These are phyloP conservation scores for Balamuthia mandrillaris DNA, from an alignment of 208 protist genomes.

Conservation along the genomic window DNA sequence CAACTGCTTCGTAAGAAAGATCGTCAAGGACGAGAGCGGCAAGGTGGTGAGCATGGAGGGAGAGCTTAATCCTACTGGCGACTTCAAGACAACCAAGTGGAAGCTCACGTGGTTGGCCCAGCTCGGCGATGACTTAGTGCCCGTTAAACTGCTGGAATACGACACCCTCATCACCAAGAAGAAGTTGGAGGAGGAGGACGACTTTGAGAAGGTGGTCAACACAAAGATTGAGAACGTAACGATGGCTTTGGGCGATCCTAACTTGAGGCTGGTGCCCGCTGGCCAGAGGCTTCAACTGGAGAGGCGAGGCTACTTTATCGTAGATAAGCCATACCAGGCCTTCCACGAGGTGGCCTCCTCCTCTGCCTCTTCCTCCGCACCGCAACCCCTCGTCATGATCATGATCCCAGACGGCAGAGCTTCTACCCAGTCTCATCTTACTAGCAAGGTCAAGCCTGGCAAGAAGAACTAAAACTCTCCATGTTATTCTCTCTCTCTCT, in stretches of 20 bases:
- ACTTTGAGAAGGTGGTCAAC: conserved; percentile 89
- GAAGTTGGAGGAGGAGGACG: conserved; percentile 89
- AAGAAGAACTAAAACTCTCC: too few species aligned
- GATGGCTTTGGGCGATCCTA: conserved; percentile 81
- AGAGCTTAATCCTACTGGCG: conserved; percentile 83
- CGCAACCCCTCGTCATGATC: conserved; percentile 56
- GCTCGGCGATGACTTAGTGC: conserved; percentile 29
- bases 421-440: too few species aligned
- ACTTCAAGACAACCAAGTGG: conserved; percentile 95
- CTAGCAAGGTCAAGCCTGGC: too few species aligned
- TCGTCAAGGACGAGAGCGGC: conserved; percentile 45
- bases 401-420: conserved; percentile 70
- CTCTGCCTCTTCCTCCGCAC: too few species aligned
- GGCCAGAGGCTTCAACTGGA: conserved; percentile 90
- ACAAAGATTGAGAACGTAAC: conserved; percentile 50
- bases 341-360: conserved; percentile 62
- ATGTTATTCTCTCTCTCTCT: too few species aligned
- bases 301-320: conserved; percentile 95
- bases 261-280: conserved; percentile 79
- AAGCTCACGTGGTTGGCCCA: conserved; percentile 94
- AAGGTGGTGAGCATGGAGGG: conserved; percentile 29
- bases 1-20: conserved; percentile 82
- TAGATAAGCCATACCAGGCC: conserved; percentile 77
- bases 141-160: conserved; percentile 84
- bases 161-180: conserved; percentile 94